Percentiles rank a stretch among this genome's conserved stretches.
Evolutionary conservation across 768 basidiomycete genomes (phyloP).

Genomic region (Collybia sp.): DNA sequence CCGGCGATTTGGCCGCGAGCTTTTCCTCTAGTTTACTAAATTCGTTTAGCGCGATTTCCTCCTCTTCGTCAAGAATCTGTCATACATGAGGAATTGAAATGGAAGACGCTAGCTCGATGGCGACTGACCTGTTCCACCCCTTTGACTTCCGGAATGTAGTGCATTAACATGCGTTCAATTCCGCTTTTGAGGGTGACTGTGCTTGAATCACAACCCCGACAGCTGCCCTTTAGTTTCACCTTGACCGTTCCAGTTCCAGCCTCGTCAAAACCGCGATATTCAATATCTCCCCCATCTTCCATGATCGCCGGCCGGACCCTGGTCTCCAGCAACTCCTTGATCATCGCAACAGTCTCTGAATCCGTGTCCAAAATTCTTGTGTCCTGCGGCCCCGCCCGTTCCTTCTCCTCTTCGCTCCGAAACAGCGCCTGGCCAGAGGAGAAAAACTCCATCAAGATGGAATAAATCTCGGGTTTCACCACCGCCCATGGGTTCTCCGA

Average conservation of each 20-base stretch:
- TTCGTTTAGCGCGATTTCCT: constrained; percentile 80
- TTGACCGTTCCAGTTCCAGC: constrained; percentile 73
- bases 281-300: constrained; percentile 99
- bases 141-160: constrained; percentile 96
- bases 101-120: neutral
- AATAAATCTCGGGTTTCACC: constrained; percentile 95
- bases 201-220: constrained; percentile 91
- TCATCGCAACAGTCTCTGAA: constrained; percentile 97
- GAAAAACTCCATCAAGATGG: constrained; percentile 95
- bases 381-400: constrained; percentile 86
- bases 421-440: constrained; percentile 88
- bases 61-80: constrained; percentile 88
- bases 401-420: constrained; percentile 73
- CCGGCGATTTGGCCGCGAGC: constrained; percentile 34
- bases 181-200: constrained; percentile 95
- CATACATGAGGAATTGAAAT: neutral
- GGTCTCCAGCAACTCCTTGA: constrained; percentile 95
- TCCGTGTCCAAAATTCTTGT: constrained; percentile 92
- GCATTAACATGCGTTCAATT: constrained; percentile 98
- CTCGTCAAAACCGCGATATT: constrained; percentile 88
- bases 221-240: constrained; percentile 94
- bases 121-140: constrained; percentile 76
- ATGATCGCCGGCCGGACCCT: constrained; percentile 94
- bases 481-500: constrained; percentile 82
- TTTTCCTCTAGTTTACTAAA: constrained; percentile 84